Conservation (phyloP, 2,329 filamentous ascomycete genomes). For the Botrytis byssoidea region DNA sequence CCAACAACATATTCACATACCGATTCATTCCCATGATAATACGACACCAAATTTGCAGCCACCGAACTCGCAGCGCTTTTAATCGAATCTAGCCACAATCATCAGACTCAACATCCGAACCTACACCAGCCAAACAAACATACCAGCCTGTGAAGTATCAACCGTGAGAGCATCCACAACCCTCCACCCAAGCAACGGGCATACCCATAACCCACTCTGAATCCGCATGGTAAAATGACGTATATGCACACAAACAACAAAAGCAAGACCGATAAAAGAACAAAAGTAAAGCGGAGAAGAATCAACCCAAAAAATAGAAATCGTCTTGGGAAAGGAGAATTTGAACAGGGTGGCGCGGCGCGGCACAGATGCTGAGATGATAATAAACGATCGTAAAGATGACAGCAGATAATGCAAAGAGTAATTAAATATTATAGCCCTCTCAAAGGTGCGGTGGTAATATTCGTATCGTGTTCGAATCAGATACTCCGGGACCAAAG, state of each 20-base stretch:
- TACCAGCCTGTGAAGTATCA: conserved; percentile 33
- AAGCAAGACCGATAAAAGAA: conserved; percentile 4
- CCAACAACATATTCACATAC: conserved; percentile 31
- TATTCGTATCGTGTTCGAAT: conserved; percentile 18
- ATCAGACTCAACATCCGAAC: not conserved
- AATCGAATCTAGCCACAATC: conserved; percentile 36
- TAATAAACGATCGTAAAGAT: conserved; percentile 13
- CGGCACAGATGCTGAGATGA: not conserved
- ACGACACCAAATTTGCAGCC: conserved; percentile 50
- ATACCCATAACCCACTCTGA: conserved; percentile 32
- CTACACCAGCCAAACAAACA: conserved; percentile 6
- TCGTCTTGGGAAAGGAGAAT: conserved; percentile 7
- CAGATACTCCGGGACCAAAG: not conserved
- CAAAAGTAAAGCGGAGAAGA: not conserved
- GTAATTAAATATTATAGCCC: conserved; percentile 25
- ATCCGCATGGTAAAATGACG: conserved; percentile 30
- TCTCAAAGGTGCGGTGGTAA: conserved; percentile 33
- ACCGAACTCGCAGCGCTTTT: conserved; percentile 39
- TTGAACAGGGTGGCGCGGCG: not conserved
- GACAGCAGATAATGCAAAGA: conserved; percentile 1
- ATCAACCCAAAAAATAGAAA: conserved; percentile 14
- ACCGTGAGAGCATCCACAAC: conserved; percentile 30
- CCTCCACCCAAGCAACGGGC: conserved; percentile 25
- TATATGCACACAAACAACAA: not conserved
- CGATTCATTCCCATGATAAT: conserved; percentile 52